Percentiles rank a stretch among this genome's conserved stretches.
These are phyloP conservation scores for Mortierella hygrophila DNA, from an alignment of 192 early-diverging fungal species.

Conservation along the genomic window DNA sequence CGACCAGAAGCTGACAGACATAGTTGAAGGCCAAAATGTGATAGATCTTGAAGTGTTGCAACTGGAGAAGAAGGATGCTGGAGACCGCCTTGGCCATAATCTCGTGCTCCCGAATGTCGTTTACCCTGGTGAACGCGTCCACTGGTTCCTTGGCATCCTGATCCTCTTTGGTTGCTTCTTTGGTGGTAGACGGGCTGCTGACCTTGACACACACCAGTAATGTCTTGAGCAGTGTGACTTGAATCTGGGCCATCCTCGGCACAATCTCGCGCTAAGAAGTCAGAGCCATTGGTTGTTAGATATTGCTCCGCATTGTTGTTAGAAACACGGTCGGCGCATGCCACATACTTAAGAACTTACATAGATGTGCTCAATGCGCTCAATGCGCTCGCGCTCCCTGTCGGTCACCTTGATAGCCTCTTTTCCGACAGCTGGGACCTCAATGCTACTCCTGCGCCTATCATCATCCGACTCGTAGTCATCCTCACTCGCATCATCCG, in stretches of 20 bases:
- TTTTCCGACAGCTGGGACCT: neutral
- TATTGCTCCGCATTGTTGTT: neutral
- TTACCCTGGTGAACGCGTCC: slow-evolving; percentile 51
- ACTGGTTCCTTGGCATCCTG: slow-evolving; percentile 40
- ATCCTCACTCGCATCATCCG: slow-evolving; percentile 35
- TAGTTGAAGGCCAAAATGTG: slow-evolving; percentile 85
- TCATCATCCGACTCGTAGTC: slow-evolving; percentile 28
- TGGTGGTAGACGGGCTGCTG: slow-evolving; percentile 57
- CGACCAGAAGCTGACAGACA: slow-evolving; percentile 81
- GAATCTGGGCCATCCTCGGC: slow-evolving; percentile 66
- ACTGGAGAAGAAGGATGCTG: slow-evolving; percentile 71
- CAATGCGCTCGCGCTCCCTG: slow-evolving; percentile 54
- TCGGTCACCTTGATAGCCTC: slow-evolving; percentile 31
- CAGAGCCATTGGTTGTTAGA: neutral
- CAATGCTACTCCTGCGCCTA: neutral
- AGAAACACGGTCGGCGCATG: neutral
- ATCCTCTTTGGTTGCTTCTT: slow-evolving; percentile 37
- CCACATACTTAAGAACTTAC: slow-evolving; percentile 47
- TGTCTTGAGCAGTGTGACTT: slow-evolving; percentile 66
- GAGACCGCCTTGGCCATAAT: slow-evolving; percentile 80
- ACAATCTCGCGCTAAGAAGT: slow-evolving; percentile 58
- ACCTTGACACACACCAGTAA: slow-evolving; percentile 58
- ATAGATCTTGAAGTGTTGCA: slow-evolving; percentile 76
- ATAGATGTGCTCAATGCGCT: slow-evolving; percentile 63
- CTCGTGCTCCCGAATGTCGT: slow-evolving; percentile 75